Base-by-base conservation (phyloP, 352 stramenopile genomes). In the Globisporangium cylindrosporum region DNA sequence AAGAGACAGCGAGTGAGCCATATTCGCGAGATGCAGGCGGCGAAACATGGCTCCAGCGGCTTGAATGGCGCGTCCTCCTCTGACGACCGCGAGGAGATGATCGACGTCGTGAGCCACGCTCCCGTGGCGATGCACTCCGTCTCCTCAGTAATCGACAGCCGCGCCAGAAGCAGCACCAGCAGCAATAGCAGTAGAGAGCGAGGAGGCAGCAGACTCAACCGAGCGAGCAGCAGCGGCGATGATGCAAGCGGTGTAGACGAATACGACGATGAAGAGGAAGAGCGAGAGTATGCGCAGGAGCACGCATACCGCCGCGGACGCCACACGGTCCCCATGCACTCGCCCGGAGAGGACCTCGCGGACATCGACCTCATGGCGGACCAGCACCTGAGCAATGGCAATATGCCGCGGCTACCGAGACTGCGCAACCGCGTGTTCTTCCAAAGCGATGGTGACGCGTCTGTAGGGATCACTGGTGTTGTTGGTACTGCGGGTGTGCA, bases 271-370 rank as follows among this genome's bases (percentile, higher is more conserved):
- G 53, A 73, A 5, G 64, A 70, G 2, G 62, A 64, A 12, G 60
- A 75, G 10, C n/a, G 57, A 1, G 73, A 79, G 22, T 69, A 76
- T 20, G 65, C 68, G 18, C 61, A 73, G 18, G 78, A 88, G 66
- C 73, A 89, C 66, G 72, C 78, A 62, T 93, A 91, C 60, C 74
- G 64, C 12, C 82, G 71, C 14, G 82, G 84, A 0, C 75, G 71
- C 1, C 82, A 86, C 18, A 79, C 83, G 12, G 70, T 93, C 29
- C 82, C 84, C 2, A 93, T 93, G 82, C 73, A 90, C 6, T 93
- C 84, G 0, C 84, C 84, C 3, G 84, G 82, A 1, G 81, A 89
- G 10, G 78, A 88, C 0, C 63, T 68, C 53, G 22, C 80, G 43
- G 69, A 66, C 18, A 55, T 72, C 18, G 75, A 85, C 10, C 48